Evolutionary conservation across 2,329 filamentous ascomycete genomes (phyloP).

Genomic region (Alternaria arborescens): DNA sequence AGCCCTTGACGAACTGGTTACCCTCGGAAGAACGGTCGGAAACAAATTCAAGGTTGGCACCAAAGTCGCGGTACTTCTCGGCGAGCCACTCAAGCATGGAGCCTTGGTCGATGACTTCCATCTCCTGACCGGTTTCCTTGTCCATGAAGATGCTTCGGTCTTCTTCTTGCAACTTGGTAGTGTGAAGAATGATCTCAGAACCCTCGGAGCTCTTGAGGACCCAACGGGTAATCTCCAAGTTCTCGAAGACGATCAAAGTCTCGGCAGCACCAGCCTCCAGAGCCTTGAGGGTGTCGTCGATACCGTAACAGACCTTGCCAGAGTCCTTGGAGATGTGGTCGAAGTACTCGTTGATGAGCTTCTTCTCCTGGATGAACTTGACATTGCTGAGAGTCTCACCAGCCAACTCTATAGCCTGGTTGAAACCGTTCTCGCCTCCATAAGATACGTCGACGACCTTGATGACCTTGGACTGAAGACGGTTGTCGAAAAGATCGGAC

Average conservation of each 20-base stretch:
- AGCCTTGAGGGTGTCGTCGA: slow-evolving; percentile 97
- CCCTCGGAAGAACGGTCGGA: slow-evolving; percentile 97
- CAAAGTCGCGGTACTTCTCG: slow-evolving; percentile 98
- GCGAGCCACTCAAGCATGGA: slow-evolving; percentile 99
- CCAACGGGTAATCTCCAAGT: slow-evolving; percentile 94
- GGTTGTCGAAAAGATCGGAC: slow-evolving; percentile 95
- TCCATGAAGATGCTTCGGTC: slow-evolving; percentile 90
- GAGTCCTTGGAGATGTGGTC: slow-evolving; percentile 99
- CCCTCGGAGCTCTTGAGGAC: slow-evolving; percentile 81
- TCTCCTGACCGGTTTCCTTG: slow-evolving; percentile 94
- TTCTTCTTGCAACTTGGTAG: slow-evolving; percentile 83
- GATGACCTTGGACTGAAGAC: slow-evolving; percentile 93
- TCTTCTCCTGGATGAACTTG: slow-evolving; percentile 99
- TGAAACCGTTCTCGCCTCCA: slow-evolving; percentile 99
- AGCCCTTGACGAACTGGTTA: slow-evolving; percentile 99
- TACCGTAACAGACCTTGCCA: slow-evolving; percentile 95
- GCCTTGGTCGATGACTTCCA: slow-evolving; percentile 88
- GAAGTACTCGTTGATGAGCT: slow-evolving; percentile 98
- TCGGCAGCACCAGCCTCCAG: slow-evolving; percentile 95
- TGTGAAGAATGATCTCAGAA: slow-evolving; percentile 79
- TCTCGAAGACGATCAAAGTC: slow-evolving; percentile 95
- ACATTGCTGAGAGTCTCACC: slow-evolving; percentile 97
- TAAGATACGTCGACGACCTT: slow-evolving; percentile 99
- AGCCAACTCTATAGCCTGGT: slow-evolving; percentile 96
- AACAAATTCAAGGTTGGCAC: slow-evolving; percentile 94